Evolutionary conservation across 805 yeast genomes (phyloP).

Genomic region (Myxozyma kluyveri): DNA sequence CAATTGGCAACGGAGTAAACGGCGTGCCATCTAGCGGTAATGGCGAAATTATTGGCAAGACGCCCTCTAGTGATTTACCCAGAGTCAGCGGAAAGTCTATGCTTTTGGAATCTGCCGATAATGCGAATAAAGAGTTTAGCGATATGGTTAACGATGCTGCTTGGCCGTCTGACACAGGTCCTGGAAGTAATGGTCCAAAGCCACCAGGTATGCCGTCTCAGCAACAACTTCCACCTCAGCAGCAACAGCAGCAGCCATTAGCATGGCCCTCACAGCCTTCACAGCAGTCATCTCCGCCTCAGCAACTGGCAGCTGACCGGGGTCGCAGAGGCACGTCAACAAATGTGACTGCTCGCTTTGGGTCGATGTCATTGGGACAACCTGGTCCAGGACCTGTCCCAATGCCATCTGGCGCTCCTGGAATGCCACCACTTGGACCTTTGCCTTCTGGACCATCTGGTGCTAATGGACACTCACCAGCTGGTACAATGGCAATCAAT

Average conservation of each 20-base stretch:
- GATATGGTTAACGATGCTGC: no score
- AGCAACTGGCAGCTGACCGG: constrained; percentile 1
- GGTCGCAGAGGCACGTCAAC: constrained; percentile 4
- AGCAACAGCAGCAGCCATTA: constrained; percentile 16
- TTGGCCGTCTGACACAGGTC: no score
- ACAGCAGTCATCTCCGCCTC: background rate
- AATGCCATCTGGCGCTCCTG: constrained; percentile 1
- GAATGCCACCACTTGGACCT: background rate
- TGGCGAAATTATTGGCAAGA: background rate
- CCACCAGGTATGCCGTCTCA: background rate
- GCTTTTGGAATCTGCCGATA: constrained; percentile 35
- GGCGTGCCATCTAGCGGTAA: background rate
- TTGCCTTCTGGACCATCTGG: constrained; percentile 4
- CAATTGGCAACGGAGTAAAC: background rate
- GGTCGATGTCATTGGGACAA: constrained; percentile 7
- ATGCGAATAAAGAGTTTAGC: constrained; percentile 37
- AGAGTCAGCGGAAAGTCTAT: constrained; percentile 35
- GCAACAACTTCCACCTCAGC: constrained; percentile 1
- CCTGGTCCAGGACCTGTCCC: background rate
- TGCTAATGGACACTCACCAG: background rate
- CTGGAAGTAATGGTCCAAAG: constrained; percentile 33
- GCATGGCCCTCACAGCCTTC: background rate
- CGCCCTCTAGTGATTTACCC: constrained; percentile 15
- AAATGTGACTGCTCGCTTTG: constrained; percentile 9
- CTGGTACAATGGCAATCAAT: background rate